A percentile compares a stretch with the other conserved stretches of the same genome.
phyloP scores from a whole-genome alignment of 768 basidiomycete species.

The Solioccasus polychromus region DNA sequence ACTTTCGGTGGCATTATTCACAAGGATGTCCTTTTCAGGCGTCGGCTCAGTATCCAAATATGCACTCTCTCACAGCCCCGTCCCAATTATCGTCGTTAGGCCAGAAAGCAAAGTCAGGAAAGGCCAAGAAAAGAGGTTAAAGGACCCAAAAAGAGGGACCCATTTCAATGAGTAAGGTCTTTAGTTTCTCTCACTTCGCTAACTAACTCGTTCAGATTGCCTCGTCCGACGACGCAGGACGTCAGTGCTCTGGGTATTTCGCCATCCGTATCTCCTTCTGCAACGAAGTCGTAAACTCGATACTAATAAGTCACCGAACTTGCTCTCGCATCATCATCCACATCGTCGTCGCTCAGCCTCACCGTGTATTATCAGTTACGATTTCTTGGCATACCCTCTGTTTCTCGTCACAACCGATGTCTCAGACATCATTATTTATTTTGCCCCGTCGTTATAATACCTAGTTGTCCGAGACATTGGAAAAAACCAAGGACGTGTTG shows the following conservation, averaged over 20 bases:
- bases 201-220: constrained; percentile 16
- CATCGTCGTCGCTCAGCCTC: too few relatives aligned
- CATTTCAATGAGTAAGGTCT: constrained; percentile 66
- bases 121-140: constrained; percentile 78
- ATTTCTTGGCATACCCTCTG: not conserved
- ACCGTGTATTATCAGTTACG: not conserved
- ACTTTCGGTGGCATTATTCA: not conserved
- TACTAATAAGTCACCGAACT: too few relatives aligned
- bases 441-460: not conserved
- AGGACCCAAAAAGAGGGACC: constrained; percentile 83
- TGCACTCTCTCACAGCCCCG: constrained; percentile 87
- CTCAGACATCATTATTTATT: not conserved
- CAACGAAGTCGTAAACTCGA: constrained; percentile 14
- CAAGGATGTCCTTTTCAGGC: constrained; percentile 39
- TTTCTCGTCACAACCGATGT: too few relatives aligned
- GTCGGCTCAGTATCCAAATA: constrained; percentile 69
- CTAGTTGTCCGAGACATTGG: not conserved
- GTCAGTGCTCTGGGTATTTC: constrained; percentile 11
- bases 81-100: constrained; percentile 94
- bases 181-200: not conserved
- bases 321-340: not conserved
- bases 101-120: constrained; percentile 87
- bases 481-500: not conserved
- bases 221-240: constrained; percentile 9
- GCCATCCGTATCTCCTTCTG: constrained; percentile 9